phyloP scores from a whole-genome alignment of 371 early-diverging fungal species.

The Capillidium rhysosporum region DNA sequence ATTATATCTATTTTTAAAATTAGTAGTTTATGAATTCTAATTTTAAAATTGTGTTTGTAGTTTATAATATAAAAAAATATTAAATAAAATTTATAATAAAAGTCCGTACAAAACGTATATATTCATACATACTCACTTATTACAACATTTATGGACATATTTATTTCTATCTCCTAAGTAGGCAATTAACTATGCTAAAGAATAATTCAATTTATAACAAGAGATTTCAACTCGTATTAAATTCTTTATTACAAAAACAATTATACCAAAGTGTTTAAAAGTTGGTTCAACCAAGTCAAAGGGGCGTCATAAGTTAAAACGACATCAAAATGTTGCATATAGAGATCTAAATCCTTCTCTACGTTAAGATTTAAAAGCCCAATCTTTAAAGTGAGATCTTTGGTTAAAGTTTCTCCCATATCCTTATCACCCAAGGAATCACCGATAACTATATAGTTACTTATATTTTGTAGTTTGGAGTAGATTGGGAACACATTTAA shows the following conservation, averaged over 20 bases:
- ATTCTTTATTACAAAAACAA: neutral
- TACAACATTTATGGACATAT: no score
- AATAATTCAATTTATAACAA: no score
- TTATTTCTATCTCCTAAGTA: no score
- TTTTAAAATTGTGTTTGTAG: no score
- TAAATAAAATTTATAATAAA: no score
- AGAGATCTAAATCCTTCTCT: constrained; percentile 22
- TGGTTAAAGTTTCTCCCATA: constrained; percentile 39
- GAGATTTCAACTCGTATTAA: no score
- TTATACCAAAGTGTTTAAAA: neutral
- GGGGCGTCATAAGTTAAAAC: constrained; percentile 40
- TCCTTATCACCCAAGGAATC: constrained; percentile 51
- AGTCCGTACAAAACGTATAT: no score
- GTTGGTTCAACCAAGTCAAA: constrained; percentile 19
- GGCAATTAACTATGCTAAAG: no score
- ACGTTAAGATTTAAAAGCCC: constrained; percentile 49
- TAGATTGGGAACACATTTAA: constrained; percentile 20
- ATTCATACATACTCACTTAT: no score
- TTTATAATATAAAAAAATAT: no score
- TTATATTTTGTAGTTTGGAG: constrained; percentile 15
- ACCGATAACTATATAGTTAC: constrained; percentile 44
- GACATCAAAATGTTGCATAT: constrained; percentile 39
- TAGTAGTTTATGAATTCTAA: no score
- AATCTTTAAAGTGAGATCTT: constrained; percentile 33
- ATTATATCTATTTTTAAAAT: no score